These are phyloP conservation scores for Wickerhamomyces alni DNA, from an alignment of 805 yeast species.

Conservation along the genomic window DNA sequence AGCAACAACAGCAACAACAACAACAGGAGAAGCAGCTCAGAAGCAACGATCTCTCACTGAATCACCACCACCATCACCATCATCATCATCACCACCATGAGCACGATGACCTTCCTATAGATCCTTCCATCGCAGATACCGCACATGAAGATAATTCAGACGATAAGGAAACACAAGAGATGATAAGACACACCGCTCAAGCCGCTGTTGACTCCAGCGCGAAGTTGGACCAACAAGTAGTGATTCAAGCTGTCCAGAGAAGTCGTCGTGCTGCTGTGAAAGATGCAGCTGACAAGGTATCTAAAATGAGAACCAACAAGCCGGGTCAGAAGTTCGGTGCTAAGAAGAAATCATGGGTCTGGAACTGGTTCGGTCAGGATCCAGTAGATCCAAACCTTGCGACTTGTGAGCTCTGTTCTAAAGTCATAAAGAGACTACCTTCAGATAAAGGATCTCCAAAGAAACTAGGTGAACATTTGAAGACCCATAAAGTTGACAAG, in stretches of 20 bases:
- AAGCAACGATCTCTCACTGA: conserved; percentile 6
- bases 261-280: not conserved
- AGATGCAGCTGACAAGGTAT: conserved; percentile 2
- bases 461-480: conserved; percentile 50
- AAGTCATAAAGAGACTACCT: conserved; percentile 38
- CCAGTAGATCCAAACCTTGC: conserved; percentile 41
- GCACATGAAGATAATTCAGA: not conserved
- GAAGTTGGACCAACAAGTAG: not conserved
- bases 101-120: not conserved
- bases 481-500: conserved; percentile 43
- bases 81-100: not conserved
- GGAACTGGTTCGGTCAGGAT: conserved; percentile 57
- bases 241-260: not conserved
- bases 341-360: conserved; percentile 56
- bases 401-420: conserved; percentile 49
- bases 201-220: conserved; percentile 2
- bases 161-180: not conserved
- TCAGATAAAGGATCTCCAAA: conserved; percentile 56
- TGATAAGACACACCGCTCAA: conserved; percentile 1
- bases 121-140: not conserved
- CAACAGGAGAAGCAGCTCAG: conserved; percentile 1
- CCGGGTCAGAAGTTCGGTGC: conserved; percentile 58
- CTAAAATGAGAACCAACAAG: conserved; percentile 30
- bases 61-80: conserved; percentile 3
- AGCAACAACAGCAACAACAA: conserved; percentile 12